These are phyloP conservation scores for Acidomyces sp. DNA, from an alignment of 495 filamentous ascomycete species.

Conservation along the genomic window DNA sequence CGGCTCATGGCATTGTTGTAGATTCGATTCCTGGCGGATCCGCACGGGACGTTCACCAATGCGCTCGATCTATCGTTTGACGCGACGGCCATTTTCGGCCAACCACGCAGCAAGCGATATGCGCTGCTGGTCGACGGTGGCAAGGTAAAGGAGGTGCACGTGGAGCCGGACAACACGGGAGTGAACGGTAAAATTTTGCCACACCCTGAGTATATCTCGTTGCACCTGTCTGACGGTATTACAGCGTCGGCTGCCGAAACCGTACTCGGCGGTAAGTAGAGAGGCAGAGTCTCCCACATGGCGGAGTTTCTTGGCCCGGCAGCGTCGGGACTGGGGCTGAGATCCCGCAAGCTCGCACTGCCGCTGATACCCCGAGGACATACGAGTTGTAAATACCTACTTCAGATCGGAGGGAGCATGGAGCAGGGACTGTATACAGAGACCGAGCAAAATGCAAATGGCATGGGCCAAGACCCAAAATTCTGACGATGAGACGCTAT, in stretches of 20 bases:
- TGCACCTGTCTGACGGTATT: neutral
- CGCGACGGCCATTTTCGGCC: constrained; percentile 69
- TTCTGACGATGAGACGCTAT: too few species aligned
- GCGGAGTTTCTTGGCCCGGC: too few species aligned
- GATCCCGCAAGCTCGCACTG: too few species aligned
- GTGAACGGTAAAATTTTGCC: constrained; percentile 48
- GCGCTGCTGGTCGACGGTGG: constrained; percentile 42
- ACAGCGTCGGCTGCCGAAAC: constrained; percentile 59
- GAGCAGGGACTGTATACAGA: too few species aligned
- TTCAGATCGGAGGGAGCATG: too few species aligned
- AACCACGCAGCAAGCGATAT: constrained; percentile 76
- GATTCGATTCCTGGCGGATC: constrained; percentile 87
- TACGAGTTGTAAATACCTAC: too few species aligned
- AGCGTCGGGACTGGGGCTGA: too few species aligned
- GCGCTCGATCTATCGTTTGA: constrained; percentile 79
- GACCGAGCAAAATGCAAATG: too few species aligned
- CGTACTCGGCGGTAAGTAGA: constrained; percentile 39
- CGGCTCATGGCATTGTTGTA: constrained; percentile 18
- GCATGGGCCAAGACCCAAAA: too few species aligned
- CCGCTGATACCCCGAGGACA: too few species aligned
- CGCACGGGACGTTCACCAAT: constrained; percentile 67
- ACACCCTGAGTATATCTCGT: neutral
- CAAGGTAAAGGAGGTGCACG: constrained; percentile 30
- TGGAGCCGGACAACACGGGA: constrained; percentile 92
- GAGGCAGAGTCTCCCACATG: too few species aligned